Base-by-base conservation (phyloP, 2,329 filamentous ascomycete species). In the Ophiostoma populinum region DNA sequence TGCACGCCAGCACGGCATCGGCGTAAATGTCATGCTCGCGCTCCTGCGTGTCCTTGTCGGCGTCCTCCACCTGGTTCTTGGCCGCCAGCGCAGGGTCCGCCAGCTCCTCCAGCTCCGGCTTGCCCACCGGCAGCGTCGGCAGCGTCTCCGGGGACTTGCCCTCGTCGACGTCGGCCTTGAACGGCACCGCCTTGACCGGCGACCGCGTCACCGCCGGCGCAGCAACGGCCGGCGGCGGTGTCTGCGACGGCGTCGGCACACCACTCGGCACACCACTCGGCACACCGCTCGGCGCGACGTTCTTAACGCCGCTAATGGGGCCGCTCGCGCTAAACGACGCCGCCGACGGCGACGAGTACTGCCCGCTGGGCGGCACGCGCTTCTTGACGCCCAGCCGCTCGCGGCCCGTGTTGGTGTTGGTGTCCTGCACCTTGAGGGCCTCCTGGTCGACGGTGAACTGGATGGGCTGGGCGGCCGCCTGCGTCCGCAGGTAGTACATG, bases 401-500 rank as follows among this genome's bases (percentile, higher is more conserved):
- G 41, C 75, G 75, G 45, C 77, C 74, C 31, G 86, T 63, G 47
- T 78, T 81, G 31, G 86, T 63, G 47, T 78, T 81, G 45, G 74
- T 81, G 53, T 98, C 90, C 25, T 72, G 72, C 31, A 93, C 74
- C 63, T 85, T 82, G 47, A 98, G 75, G 38, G 82, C 80, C 59
- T 93, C 82, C 59, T 98, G 87, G 54, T 98, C 90, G 52, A 98
- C 90, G 5, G 90, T 98, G 65, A 98, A 98, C 59, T 98, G 90
- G 46, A 98, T 98, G 36, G 90, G 90, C 31, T 86, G 85, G 13
- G 86, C 86, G 24, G 90, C 90, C 43, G 90, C 90, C 75, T 92
- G 90, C 32, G 90, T 98, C 50, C 90, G 83, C 48, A 98, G 76
- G 62, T 98, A 98, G 75, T 98, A 98, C 90, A 98, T 95, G 65